These are phyloP conservation scores for Phytophthora rubi DNA, from an alignment of 352 stramenopile genomes.

Conservation along the genomic window DNA sequence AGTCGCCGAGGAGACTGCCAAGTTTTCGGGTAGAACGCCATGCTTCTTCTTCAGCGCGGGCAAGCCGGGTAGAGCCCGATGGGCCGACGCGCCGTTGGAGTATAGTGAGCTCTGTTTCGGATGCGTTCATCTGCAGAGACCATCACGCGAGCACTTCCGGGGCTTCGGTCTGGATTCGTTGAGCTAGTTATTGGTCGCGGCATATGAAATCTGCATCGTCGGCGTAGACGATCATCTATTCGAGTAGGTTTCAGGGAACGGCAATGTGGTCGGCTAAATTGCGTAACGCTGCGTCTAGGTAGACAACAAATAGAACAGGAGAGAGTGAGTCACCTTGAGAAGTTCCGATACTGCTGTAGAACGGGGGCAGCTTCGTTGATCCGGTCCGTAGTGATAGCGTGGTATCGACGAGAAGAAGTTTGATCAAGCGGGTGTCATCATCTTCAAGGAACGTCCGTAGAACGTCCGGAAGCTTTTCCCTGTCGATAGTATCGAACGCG, in stretches of 20 bases:
- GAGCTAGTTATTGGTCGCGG: not conserved
- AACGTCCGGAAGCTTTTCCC: slow-evolving; percentile 7
- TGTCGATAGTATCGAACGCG: slow-evolving; percentile 19
- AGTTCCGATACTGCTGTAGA: slow-evolving; percentile 9
- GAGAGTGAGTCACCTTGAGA: slow-evolving; percentile 15
- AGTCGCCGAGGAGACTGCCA: slow-evolving; percentile 3
- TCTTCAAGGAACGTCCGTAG: slow-evolving; percentile 8
- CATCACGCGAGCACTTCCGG: slow-evolving; percentile 8
- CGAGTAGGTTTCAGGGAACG: not conserved
- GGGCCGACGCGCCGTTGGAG: not conserved
- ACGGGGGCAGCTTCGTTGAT: not conserved
- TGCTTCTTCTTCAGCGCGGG: slow-evolving; percentile 4
- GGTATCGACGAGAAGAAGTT: slow-evolving; percentile 1
- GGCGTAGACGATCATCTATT: slow-evolving; percentile 16
- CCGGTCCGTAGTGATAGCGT: not conserved
- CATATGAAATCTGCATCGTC: slow-evolving; percentile 13
- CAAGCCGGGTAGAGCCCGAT: not conserved
- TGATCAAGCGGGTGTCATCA: slow-evolving; percentile 7
- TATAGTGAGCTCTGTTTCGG: slow-evolving; percentile 17
- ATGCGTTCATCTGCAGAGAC: slow-evolving; percentile 18
- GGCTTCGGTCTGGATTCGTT: not conserved
- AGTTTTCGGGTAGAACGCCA: slow-evolving; percentile 20
- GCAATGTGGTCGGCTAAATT: not conserved
- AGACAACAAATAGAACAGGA: slow-evolving; percentile 8
- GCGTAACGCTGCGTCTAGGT: slow-evolving; percentile 8